Percentiles rank a stretch among this genome's conserved stretches.
phyloP scores from a whole-genome alignment of 2,329 filamentous ascomycete species.

The Colletotrichum spinosum region DNA sequence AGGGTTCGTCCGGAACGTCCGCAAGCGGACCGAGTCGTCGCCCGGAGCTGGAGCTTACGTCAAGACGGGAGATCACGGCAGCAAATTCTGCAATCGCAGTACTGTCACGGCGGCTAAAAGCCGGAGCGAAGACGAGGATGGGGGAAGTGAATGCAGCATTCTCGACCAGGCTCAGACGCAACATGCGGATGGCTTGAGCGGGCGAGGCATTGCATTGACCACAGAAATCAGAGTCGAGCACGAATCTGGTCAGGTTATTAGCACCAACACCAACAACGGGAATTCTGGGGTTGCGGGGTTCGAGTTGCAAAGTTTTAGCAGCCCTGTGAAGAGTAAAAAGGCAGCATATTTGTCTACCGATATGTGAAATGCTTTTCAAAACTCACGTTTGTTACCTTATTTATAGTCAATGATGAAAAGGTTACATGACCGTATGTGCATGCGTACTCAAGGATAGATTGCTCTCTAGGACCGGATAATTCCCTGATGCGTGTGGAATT shows the following conservation, averaged over 20 bases:
- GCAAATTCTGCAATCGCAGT: conserved; percentile 21
- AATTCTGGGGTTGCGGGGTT: background rate
- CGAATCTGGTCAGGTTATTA: background rate
- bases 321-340: no score
- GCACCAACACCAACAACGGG: background rate
- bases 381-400: no score
- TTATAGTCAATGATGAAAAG: background rate
- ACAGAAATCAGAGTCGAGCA: conserved; percentile 15
- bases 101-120: conserved; percentile 3
- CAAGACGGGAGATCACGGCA: conserved; percentile 15
- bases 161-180: background rate
- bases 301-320: background rate
- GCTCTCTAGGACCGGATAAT: no score
- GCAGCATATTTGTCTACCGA: no score
- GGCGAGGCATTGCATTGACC: conserved; percentile 8
- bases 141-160: conserved; percentile 32
- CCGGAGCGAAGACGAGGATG: conserved; percentile 16
- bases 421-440: no score
- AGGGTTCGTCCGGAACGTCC: conserved; percentile 38
- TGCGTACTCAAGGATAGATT: no score
- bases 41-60: background rate
- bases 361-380: background rate
- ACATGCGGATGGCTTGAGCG: background rate
- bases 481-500: no score
- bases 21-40: background rate